These are phyloP conservation scores for Thalassiosira profunda DNA, from an alignment of 108 stramenopile species.

Conservation along the genomic window DNA sequence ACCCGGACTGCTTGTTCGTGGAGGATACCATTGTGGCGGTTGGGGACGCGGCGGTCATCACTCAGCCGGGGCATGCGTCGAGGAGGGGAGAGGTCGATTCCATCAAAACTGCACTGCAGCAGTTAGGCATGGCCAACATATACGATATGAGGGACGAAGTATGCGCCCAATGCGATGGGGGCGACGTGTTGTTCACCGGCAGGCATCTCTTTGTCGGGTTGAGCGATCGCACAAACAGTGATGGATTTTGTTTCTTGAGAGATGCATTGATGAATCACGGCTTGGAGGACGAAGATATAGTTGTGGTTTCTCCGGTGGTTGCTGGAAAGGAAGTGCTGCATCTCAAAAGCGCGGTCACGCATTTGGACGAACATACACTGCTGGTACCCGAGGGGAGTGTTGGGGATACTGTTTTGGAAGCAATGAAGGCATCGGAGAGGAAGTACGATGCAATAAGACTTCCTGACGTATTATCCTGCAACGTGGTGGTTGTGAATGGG, in stretches of 20 bases:
- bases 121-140: slow-evolving; percentile 48
- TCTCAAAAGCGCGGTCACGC: slow-evolving; percentile 73
- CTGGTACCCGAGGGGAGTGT: slow-evolving; percentile 46
- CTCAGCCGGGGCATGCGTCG: slow-evolving; percentile 53
- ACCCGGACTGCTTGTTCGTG: slow-evolving; percentile 79
- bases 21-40: slow-evolving; percentile 75
- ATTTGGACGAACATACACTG: slow-evolving; percentile 62
- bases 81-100: slow-evolving; percentile 68
- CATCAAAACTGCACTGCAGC: slow-evolving; percentile 27
- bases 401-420: slow-evolving; percentile 38
- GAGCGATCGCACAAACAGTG: slow-evolving; percentile 60
- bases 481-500: slow-evolving; percentile 68
- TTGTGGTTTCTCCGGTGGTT: slow-evolving; percentile 44
- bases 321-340: slow-evolving; percentile 57
- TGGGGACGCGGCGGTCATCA: slow-evolving; percentile 55
- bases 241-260: slow-evolving; percentile 46
- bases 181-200: slow-evolving; percentile 71
- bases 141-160: slow-evolving; percentile 52
- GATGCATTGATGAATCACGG: slow-evolving; percentile 37
- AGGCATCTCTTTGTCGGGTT: slow-evolving; percentile 76
- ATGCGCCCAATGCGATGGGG: slow-evolving; percentile 76
- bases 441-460: slow-evolving; percentile 55
- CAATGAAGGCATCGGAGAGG: slow-evolving; percentile 38
- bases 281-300: slow-evolving; percentile 1
- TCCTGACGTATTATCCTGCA: slow-evolving; percentile 62